Evolutionary conservation across 176 grass and related monocot species (phyloP), one percentile per base, ranked within the genome.

Genomic region (Neostapfia colusana): DNA sequence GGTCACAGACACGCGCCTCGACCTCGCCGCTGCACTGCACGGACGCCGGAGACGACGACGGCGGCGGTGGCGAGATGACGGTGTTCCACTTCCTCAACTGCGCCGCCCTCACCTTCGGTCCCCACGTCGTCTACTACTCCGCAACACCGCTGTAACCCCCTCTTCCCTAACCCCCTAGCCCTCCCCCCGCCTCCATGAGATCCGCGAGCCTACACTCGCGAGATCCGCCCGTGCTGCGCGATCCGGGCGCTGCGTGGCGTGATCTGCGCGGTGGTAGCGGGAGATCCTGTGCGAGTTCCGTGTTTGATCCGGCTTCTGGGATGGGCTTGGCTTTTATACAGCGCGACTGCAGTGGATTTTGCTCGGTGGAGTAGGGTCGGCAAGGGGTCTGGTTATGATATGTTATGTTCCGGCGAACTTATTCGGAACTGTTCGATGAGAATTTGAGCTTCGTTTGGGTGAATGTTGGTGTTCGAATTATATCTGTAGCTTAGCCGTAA

Each of bases 61-160:
- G 6, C 2, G 57, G 2, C 15, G 57, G 31, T 3, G 31, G 69
- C 20, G 67, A 83, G 87, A 99, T 99, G 96, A 99, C 96, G 87
- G 73, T 99, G 41, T 99, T 99, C 83, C 96, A 99, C 82, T 99
- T 99, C 87, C 90, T 99, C 77, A 99, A 99, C 83, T 99, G 96
- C 60, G 96, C 96, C 48, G 67, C 86, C 41, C 96, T 99, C 83
- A 99, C 96, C 89, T 99, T 99, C 40, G 96, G 92, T 18, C 96
- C 96, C 55, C 96, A 99, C 65, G 89, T 82, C 62, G 92, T 95
- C 80, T 99, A 92, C 83, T 99, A 95, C 89, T 90, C 96, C n/a
- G 96, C 96, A 62, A 99, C 96, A 8, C 92, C 96, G 10, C 83
- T 99, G 96, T 99, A 83, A 85, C 8, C 36, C 68, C 7, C 21